A percentile compares a stretch with the other conserved stretches of the same genome.
Evolutionary conservation across 2,329 filamentous ascomycete species (phyloP).

Genomic region (Fusarium sp.): DNA sequence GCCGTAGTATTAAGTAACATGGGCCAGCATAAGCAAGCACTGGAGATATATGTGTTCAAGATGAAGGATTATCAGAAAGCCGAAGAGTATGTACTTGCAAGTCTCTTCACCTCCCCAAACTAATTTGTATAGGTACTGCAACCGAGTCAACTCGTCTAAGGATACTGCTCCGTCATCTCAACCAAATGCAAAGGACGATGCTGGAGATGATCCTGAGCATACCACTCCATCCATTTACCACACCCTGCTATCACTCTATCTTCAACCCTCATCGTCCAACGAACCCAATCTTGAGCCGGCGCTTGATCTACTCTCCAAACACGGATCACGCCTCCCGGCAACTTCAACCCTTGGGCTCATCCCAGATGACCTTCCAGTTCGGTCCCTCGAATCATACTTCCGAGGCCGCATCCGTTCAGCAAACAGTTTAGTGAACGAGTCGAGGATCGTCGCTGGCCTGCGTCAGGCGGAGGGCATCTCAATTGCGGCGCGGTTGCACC

Average conservation of each 20-base stretch:
- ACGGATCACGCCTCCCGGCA: conserved; percentile 90
- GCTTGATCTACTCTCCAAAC: conserved; percentile 86
- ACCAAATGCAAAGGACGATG: conserved; percentile 49
- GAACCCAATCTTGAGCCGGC: conserved; percentile 80
- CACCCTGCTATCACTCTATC: conserved; percentile 87
- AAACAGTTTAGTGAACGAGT: conserved; percentile 83
- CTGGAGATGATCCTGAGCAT: conserved; percentile 57
- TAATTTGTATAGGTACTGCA: conserved; percentile 76
- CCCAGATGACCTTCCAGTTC: conserved; percentile 80
- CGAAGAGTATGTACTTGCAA: conserved; percentile 76
- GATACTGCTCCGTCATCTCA: conserved; percentile 55
- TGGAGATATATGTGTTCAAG: conserved; percentile 98
- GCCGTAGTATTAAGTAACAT: conserved; percentile 94
- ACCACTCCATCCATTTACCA: conserved; percentile 86
- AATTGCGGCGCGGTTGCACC: conserved; percentile 76
- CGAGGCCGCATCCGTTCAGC: conserved; percentile 87
- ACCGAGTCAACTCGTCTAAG: conserved; percentile 77
- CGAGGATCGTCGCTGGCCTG: conserved; percentile 79
- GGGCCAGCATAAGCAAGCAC: conserved; percentile 92
- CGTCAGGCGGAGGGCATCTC: conserved; percentile 83
- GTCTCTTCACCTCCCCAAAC: background rate
- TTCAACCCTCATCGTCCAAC: conserved; percentile 80
- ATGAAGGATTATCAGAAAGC: conserved; percentile 88
- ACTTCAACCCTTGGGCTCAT: conserved; percentile 87
- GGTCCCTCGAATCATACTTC: conserved; percentile 89